Conservation (phyloP, 768 basidiomycete genomes). For the Suillus variegatus region DNA sequence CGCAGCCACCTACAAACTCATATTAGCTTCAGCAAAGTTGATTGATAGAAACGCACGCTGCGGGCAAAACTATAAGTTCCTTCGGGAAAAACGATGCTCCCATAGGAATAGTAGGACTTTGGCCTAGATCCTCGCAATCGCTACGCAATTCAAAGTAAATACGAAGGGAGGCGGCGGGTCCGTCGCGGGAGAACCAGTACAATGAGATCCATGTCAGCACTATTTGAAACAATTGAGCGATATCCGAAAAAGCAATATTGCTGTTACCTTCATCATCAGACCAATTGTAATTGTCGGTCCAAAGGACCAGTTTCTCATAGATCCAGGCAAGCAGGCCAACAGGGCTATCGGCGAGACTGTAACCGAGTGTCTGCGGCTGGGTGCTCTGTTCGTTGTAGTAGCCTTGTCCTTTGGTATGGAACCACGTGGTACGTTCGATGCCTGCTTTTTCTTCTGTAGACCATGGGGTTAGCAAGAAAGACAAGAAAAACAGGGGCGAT, state of each 20-base stretch:
- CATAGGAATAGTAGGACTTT: constrained; percentile 37
- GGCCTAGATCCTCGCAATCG: background rate
- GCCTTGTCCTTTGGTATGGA: constrained; percentile 26
- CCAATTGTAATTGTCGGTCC: constrained; percentile 58
- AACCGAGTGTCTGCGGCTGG: constrained; percentile 55
- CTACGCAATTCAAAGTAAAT: constrained; percentile 54
- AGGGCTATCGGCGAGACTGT: constrained; percentile 58
- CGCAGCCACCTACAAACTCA: constrained; percentile 42
- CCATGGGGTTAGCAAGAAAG: constrained; percentile 29
- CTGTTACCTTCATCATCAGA: constrained; percentile 56
- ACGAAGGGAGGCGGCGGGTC: constrained; percentile 56
- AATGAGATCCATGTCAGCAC: constrained; percentile 63
- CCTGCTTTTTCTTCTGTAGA: constrained; percentile 28
- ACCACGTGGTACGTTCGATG: constrained; percentile 20
- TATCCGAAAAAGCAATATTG: background rate
- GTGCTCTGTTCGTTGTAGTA: constrained; percentile 38
- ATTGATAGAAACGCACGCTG: constrained; percentile 34
- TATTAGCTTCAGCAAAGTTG: constrained; percentile 3
- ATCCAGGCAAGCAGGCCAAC: constrained; percentile 55
- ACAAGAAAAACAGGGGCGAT: constrained; percentile 31
- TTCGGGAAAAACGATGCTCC: constrained; percentile 56
- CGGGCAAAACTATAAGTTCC: constrained; percentile 40
- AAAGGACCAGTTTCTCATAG: constrained; percentile 50
- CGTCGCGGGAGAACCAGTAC: constrained; percentile 59
- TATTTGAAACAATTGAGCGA: constrained; percentile 20